Evolutionary conservation across 2,329 filamentous ascomycete genomes (phyloP).

Genomic region (Hypomyces rosellus): DNA sequence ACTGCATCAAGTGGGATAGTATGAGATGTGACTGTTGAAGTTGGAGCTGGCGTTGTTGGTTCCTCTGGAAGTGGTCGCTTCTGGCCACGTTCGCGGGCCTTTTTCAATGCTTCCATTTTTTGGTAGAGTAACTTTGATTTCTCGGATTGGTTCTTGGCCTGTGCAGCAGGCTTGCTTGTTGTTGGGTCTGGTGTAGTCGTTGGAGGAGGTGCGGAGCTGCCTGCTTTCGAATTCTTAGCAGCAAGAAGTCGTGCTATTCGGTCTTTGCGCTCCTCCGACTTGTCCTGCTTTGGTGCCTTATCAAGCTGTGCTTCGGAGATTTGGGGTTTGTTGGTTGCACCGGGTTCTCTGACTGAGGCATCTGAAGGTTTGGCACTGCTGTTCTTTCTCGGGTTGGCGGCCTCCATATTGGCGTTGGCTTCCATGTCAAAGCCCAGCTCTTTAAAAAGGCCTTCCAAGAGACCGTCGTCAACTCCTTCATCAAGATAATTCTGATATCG

Average conservation of each 20-base stretch:
- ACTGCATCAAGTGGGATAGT: not conserved
- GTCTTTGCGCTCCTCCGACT: slow-evolving; percentile 62
- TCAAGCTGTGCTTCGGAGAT: not conserved
- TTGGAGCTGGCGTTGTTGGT: slow-evolving; percentile 1
- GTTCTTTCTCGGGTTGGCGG: not conserved
- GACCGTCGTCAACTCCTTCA: slow-evolving; percentile 60
- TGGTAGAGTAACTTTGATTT: slow-evolving; percentile 69
- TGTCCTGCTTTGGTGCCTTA: slow-evolving; percentile 17
- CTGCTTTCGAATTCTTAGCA: slow-evolving; percentile 56
- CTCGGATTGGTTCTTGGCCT: slow-evolving; percentile 43
- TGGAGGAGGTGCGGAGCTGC: slow-evolving; percentile 5
- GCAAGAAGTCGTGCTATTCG: slow-evolving; percentile 70
- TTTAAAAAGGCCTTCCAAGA: slow-evolving; percentile 60
- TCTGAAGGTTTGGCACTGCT: not conserved
- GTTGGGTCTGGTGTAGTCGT: not conserved
- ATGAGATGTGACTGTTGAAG: not conserved
- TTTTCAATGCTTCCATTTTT: slow-evolving; percentile 70
- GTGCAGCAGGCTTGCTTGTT: slow-evolving; percentile 20
- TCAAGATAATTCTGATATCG: slow-evolving; percentile 66
- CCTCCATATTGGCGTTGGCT: not conserved
- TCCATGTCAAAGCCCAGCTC: slow-evolving; percentile 56
- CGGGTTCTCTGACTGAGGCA: not conserved
- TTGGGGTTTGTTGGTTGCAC: not conserved
- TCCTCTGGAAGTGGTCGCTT: slow-evolving; percentile 15
- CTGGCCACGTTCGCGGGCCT: slow-evolving; percentile 41